Evolutionary conservation across 805 yeast species (phyloP), one percentile per base, ranked within the genome.

Genomic region (Monosporozyma servazzii): DNA sequence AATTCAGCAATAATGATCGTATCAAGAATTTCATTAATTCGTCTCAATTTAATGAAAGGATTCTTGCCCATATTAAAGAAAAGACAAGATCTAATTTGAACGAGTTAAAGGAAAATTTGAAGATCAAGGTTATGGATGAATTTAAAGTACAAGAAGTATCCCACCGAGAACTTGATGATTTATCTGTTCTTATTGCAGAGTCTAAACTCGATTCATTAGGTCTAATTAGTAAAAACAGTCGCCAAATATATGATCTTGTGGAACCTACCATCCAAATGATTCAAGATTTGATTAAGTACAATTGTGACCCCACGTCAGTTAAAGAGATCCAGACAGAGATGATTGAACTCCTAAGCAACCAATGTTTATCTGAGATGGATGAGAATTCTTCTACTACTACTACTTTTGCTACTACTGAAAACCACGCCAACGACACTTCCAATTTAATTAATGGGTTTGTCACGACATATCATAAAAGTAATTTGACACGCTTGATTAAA

Each of bases 191-290:
- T 18, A 48, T 52, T 13, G 48, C 36, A 7, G 40, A 25, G 4
- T 43, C 55, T 7, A 44, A 48, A 45, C 36, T 51, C 21, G 45
- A 47, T 43, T 48, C 59, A 8, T 31, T 45, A 23, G 62, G 62
- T 9, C 37, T 57, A 6, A 53, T 37, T 10, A 37, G 30, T 1
- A 41, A 30, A 13, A 29, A 31, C 9, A 49, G 48, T 9, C 45
- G 49, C 5, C 25, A 36, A 21, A 36, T 55, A 3, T 47, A 52
- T 27, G 39, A 48, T 11, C 30, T 48, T 2, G 50, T 53, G 5
- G 50, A 54, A 13, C 45, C 47, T 7, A 46, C 52, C 1, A 33
- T 47, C 3, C 30, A 29, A 23, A 45, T 49, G 31, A 21, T 58
- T 13, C 41, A 48, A 29, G 52, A 51, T 11, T 40, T 58, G 29